Base-by-base conservation (phyloP, 371 early-diverging fungal species). In the Mucor saturninus region DNA sequence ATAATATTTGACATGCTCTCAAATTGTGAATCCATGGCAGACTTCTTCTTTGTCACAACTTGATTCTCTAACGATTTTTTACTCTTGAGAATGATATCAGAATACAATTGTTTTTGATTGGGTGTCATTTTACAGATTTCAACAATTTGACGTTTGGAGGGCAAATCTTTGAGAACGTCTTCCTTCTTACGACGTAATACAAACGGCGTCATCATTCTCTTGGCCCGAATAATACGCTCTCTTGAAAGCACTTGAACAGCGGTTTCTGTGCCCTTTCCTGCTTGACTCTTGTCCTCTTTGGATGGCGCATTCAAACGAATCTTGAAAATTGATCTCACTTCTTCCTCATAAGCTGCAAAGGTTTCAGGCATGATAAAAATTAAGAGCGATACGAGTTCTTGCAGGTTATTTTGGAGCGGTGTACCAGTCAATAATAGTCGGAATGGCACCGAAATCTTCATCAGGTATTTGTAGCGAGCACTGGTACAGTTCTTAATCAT, bases 351-450 rank as follows among this genome's bases (percentile, higher is more conserved):
- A 14, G 83, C 80, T 4, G 83, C 75, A 71, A 98, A 93, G 38
- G 95, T 84, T 14, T 85, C 78, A 0, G 99, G 99, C 92, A 99
- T 83, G 62, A 99, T 91, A 68, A 99, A 95, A 1, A 93, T 91
- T 56, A 98, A 80, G 5, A 98, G 81, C 4, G 96, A 93, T 51
- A 89, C 79, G 8, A 89, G 75, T 61, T 89, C 91, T 61, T 89
- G 88, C 10, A 95, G 79, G 57, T 94, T 95, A 73, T 99, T 99
- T 64, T 99, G 97, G 1, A 99, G 75, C 0, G 88, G 91, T 49
- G 87, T 85, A 72, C 91, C 93, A 1, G 96, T 92, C 50, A 91
- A 67, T 54, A 91, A 69, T 21, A 94, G 67, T 38, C 93, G 81
- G 82, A 91, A 92, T 4, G 85, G 83, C 0, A 89, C 67, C 0